Conservation (phyloP, 306 rosid genomes). For the Inga leiocalycina region DNA sequence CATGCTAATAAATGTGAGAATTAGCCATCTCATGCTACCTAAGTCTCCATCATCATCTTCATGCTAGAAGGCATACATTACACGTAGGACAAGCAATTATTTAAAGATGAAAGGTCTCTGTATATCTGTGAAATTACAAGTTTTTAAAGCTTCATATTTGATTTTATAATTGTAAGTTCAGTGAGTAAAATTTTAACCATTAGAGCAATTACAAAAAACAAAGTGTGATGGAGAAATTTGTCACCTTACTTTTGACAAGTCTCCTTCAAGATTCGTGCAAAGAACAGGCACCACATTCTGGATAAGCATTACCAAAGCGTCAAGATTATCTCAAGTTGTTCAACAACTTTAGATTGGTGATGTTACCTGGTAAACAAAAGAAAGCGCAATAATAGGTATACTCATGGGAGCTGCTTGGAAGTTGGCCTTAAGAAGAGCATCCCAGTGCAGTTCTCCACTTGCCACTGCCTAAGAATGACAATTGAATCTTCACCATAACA, state of each 20-base stretch:
- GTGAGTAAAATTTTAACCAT: neutral
- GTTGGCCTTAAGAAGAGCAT: conserved; percentile 75
- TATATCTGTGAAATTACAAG: no score
- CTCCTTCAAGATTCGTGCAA: conserved; percentile 84
- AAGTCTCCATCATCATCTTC: neutral
- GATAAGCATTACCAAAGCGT: conserved; percentile 38
- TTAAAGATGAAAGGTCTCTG: neutral
- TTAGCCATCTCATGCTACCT: neutral
- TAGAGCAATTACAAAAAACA: neutral
- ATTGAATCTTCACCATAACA: conserved; percentile 5
- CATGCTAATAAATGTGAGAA: neutral
- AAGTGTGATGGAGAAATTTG: conserved; percentile 34
- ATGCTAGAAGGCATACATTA: neutral
- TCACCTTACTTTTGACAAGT: conserved; percentile 85
- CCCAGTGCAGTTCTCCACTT: conserved; percentile 74
- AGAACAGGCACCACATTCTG: conserved; percentile 91
- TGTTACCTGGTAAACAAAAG: conserved; percentile 89
- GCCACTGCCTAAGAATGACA: conserved; percentile 64
- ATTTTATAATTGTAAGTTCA: neutral
- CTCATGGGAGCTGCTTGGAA: conserved; percentile 86
- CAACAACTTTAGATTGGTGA: conserved; percentile 20
- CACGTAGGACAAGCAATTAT: neutral
- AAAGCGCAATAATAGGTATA: conserved; percentile 80
- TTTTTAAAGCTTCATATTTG: neutral
- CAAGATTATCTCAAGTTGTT: conserved; percentile 19